These are phyloP conservation scores for Clitopilus passeckerianus DNA, from an alignment of 768 basidiomycete species.

Conservation along the genomic window DNA sequence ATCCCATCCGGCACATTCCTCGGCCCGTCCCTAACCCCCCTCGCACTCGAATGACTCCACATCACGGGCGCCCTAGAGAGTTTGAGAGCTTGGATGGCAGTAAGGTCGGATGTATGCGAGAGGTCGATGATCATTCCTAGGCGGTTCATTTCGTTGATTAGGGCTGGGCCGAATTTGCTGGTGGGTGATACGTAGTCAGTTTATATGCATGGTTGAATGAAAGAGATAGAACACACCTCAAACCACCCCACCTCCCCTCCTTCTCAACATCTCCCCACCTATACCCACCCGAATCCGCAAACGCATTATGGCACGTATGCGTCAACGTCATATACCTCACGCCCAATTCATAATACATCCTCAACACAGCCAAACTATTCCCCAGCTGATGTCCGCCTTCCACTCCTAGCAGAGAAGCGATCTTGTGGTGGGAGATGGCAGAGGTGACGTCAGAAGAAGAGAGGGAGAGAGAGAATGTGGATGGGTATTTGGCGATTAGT, in stretches of 20 bases:
- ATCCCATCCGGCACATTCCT: conserved; percentile 83
- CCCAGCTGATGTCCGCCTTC: conserved; percentile 96
- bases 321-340: conserved; percentile 95
- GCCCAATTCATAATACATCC: conserved; percentile 79
- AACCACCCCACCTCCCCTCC: not conserved
- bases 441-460: conserved; percentile 48
- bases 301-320: conserved; percentile 86
- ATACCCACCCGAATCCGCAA: conserved; percentile 78
- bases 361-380: conserved; percentile 79
- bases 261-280: not conserved
- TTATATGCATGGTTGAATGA: too few species aligned
- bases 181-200: too few species aligned
- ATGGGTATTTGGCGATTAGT: conserved; percentile 68
- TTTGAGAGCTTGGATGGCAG: conserved; percentile 73
- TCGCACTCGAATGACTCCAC: conserved; percentile 88
- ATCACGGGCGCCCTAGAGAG: conserved; percentile 82
- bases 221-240: not conserved
- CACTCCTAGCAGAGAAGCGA: conserved; percentile 85
- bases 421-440: conserved; percentile 66
- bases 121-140: conserved; percentile 90
- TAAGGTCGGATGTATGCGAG: conserved; percentile 88
- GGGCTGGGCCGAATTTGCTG: conserved; percentile 62
- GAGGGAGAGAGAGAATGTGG: conserved; percentile 55
- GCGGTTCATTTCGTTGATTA: conserved; percentile 91
- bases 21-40: conserved; percentile 72